Base-by-base conservation (phyloP, 108 stramenopile species). In the Fragilariopsis cylindrus region DNA sequence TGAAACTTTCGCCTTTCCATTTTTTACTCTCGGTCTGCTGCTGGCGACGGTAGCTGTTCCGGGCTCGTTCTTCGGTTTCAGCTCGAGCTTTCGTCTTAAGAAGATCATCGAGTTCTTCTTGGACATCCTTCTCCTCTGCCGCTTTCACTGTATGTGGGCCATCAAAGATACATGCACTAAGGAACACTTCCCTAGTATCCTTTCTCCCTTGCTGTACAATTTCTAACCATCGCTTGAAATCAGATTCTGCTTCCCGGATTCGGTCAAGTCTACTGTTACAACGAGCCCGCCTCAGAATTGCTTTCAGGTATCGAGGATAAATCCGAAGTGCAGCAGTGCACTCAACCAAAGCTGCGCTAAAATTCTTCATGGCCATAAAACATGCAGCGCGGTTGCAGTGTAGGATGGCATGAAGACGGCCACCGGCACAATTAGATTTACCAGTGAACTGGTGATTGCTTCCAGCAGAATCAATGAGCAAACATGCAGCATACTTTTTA, bases 381-480 rank as follows among this genome's bases (percentile, higher is more conserved):
- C 92, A 92, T 30, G 95, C 95, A 55, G 95, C 95, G 8, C 95
- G 85, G 63, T 96, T 94, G 89, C 95, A 94, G 67, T 93, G 87
- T 13, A 96, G 72, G 19, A 94, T 90, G 13, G 95, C 95, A 71
- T 92, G 90, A 12, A 96, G 76, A 63, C 91, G 79, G 1, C 95
- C 95, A 41, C 91, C 91, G 40, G 87, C 88, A 78, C 79, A 78
- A 11, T 11, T 7, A 4, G 42, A 43, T 45, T 43, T 47, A 4
- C 66, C 72, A 63, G 30, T 57, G 16, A 57, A 19, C 47, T 13
- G 69, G 1, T 55, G 72, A 47, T 42, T 58, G 4, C 69, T 78
- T 13, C 72, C 82, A 57, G 82, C 84, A 7, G 81, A 60, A 70
- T 95, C 93, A 54, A 95, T 88, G 4, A 39, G 62, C 18, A 94